A percentile compares a stretch with the other conserved stretches of the same genome.
Conservation (phyloP, 1,284 basidiomycete species). For the Psilocybe mexicana region DNA sequence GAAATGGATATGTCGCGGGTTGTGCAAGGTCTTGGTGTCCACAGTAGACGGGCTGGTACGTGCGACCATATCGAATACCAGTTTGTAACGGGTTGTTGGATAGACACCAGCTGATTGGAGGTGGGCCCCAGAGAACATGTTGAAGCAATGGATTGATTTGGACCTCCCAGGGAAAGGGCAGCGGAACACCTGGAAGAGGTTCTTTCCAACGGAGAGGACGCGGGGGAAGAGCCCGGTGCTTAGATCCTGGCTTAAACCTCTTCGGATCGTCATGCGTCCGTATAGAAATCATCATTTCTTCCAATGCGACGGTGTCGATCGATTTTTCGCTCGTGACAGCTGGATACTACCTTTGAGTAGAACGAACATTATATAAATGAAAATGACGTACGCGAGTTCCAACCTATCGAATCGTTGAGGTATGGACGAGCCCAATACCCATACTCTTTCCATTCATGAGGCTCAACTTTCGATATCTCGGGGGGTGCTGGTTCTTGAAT, state of each 20-base stretch:
- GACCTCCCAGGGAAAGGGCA: conserved; percentile 45
- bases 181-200: conserved; percentile 34
- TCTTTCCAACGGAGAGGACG: conserved; percentile 46
- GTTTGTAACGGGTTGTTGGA: conserved; percentile 21
- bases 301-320: conserved; percentile 29
- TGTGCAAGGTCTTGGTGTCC: conserved; percentile 45
- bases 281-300: conserved; percentile 37
- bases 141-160: conserved; percentile 56
- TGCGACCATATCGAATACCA: conserved; percentile 29
- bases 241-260: conserved; percentile 47
- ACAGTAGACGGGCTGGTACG: conserved; percentile 30
- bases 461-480: conserved; percentile 25
- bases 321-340: conserved; percentile 21
- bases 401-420: conserved; percentile 34
- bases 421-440: conserved; percentile 44
- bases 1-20: conserved; percentile 59
- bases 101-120: conserved; percentile 52
- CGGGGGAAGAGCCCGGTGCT: conserved; percentile 50
- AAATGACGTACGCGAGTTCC: conserved; percentile 39
- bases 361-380: not conserved
- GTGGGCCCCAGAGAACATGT: conserved; percentile 43
- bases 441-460: conserved; percentile 46
- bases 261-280: conserved; percentile 27
- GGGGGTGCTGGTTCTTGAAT: not conserved
- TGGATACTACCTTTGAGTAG: not conserved